Evolutionary conservation across 2,329 filamentous ascomycete species (phyloP).

Genomic region (Aspergillus aculeatinus): DNA sequence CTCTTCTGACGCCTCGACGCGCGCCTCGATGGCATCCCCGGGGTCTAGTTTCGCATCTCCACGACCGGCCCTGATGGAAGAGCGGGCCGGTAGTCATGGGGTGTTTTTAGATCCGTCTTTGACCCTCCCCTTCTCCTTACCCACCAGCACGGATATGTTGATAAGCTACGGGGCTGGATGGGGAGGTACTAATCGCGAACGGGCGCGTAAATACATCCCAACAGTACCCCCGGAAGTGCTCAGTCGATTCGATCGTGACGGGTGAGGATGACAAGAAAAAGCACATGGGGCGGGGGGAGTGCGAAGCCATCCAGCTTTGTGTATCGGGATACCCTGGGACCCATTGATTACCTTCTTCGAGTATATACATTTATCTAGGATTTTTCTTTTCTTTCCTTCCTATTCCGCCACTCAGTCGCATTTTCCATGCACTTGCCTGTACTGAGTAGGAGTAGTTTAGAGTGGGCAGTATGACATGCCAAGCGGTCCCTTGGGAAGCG

Average conservation of each 20-base stretch:
- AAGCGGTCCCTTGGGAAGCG: neutral
- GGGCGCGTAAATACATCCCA: conserved; percentile 92
- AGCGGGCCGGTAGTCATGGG: conserved; percentile 28
- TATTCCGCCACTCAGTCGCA: neutral
- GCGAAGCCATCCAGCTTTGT: neutral
- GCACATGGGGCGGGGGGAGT: neutral
- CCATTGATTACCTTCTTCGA: conserved; percentile 3
- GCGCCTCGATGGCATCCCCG: conserved; percentile 22
- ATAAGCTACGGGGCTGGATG: conserved; percentile 93
- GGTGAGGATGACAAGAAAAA: conserved; percentile 10
- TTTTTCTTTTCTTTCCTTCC: neutral
- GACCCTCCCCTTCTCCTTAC: conserved; percentile 92
- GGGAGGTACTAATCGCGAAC: conserved; percentile 85
- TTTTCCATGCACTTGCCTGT: neutral
- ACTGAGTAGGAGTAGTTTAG: no score
- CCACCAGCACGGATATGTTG: conserved; percentile 95
- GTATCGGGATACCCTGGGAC: conserved; percentile 1
- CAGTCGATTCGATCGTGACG: conserved; percentile 70
- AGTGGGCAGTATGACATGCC: neutral
- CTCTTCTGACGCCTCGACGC: conserved; percentile 23
- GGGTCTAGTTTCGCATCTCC: conserved; percentile 25
- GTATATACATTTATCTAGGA: conserved; percentile 14
- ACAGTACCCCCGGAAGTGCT: conserved; percentile 93
- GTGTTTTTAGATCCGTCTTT: conserved; percentile 83
- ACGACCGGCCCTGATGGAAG: conserved; percentile 24